phyloP scores from a whole-genome alignment of 108 stramenopile genomes.

The Chaetoceros muelleri region DNA sequence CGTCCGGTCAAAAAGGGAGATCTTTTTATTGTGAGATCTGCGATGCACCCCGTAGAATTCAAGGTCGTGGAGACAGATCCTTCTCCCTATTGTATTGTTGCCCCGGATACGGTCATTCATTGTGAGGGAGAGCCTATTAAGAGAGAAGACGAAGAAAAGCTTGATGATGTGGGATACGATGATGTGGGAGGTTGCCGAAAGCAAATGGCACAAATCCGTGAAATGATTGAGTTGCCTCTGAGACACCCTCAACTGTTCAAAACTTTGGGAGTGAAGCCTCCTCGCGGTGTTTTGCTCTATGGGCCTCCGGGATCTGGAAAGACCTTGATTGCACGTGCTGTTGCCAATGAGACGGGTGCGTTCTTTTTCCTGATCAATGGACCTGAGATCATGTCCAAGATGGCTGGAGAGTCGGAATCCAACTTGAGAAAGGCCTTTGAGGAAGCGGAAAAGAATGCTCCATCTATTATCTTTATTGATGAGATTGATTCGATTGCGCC shows the following conservation, averaged over 20 bases:
- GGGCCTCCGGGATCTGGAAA: constrained; percentile 99
- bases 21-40: constrained; percentile 92
- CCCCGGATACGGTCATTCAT: constrained; percentile 98
- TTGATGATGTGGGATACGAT: constrained; percentile 99
- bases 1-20: constrained; percentile 99
- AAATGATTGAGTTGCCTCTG: constrained; percentile 99
- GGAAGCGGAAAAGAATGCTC: constrained; percentile 99
- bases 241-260: constrained; percentile 99
- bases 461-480: constrained; percentile 99
- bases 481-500: constrained; percentile 99
- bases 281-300: constrained; percentile 97
- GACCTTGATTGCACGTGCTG: constrained; percentile 98
- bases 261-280: constrained; percentile 99
- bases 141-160: constrained; percentile 96
- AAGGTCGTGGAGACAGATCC: constrained; percentile 99
- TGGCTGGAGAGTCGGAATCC: constrained; percentile 98
- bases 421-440: constrained; percentile 98
- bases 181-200: constrained; percentile 98
- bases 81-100: constrained; percentile 93
- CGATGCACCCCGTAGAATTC: constrained; percentile 99
- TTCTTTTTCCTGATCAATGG: constrained; percentile 99
- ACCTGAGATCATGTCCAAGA: constrained; percentile 99
- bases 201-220: constrained; percentile 98
- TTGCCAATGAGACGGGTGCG: constrained; percentile 99
- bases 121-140: constrained; percentile 99